Base-by-base conservation (phyloP, 1,139 yeast genomes). In the Lodderomyces metapsilosis region DNA sequence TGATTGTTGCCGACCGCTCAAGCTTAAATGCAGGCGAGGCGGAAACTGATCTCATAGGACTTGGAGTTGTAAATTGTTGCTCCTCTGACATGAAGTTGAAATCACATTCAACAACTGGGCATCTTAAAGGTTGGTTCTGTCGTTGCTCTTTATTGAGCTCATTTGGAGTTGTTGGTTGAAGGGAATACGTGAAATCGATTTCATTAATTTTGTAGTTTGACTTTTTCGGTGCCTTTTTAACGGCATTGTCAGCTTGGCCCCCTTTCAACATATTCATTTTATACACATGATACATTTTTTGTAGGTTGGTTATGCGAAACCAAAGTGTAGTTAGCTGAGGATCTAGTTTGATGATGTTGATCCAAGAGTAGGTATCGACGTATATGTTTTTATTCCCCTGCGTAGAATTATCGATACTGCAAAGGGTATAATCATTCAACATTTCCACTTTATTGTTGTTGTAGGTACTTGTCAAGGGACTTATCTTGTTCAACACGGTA, bases 91-190 rank as follows among this genome's bases (percentile, higher is more conserved):
- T 62, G 40, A 66, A 59, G 43, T 66, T 66, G 45, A 71, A 59
- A 47, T 69, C 74, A 45, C 72, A 67, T 43, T 66, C 72, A 25
- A 67, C 60, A 2, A 71, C 76, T 0, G 76, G 76, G 42, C 76
- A 71, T 38, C 58, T 58, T 18, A 28, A 28, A 5, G 32, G 32
- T 16, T 28, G 32, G 5, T 15, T 13, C 18, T 28, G 18, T 23
- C 49, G 55, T 22, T 24, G 39, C 11, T 23, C 37, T 18, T 30
- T 37, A 17, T 28, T 28, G 18, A 31, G 27, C 9, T 17, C 24
- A 21, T 22, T 32, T n/a, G 44, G 42, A 16, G 37, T 31, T 3
- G 31, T 21, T 4, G 45, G 35, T 22, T 40, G 42, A 17, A 25
- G 49, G 6, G 61, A 51, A 42, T 52, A 51, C 4, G 68, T 63